Evolutionary conservation across 2,329 filamentous ascomycete genomes (phyloP).

Genomic region (Pseudogymnoascus verrucosus): DNA sequence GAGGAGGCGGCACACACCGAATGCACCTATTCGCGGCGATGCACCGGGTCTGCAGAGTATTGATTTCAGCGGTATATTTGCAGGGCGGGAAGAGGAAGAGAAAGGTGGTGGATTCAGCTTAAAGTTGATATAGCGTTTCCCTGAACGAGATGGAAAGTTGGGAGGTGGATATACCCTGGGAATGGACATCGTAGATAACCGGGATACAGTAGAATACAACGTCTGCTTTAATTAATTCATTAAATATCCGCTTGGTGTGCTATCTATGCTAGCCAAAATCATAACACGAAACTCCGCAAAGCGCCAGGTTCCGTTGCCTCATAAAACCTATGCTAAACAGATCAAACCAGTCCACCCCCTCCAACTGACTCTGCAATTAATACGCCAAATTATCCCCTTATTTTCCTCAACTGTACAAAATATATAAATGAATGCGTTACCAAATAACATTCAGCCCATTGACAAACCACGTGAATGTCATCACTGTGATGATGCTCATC

Average conservation of each 20-base stretch:
- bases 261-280: slow-evolving; percentile 1
- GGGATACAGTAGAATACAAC: neutral
- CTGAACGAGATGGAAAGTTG: neutral
- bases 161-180: slow-evolving; percentile 9
- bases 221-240: slow-evolving; percentile 2
- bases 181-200: neutral
- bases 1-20: slow-evolving; percentile 64
- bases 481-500: slow-evolving; percentile 48
- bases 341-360: neutral
- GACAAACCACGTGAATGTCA: slow-evolving; percentile 59
- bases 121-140: slow-evolving; percentile 45
- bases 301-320: slow-evolving; percentile 3
- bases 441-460: slow-evolving; percentile 34
- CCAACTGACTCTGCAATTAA: neutral
- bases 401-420: neutral
- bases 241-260: neutral
- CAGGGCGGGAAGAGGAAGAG: slow-evolving; percentile 56
- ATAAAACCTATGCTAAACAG: neutral
- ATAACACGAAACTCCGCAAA: neutral
- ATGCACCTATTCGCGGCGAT: slow-evolving; percentile 73
- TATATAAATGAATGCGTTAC: slow-evolving; percentile 15
- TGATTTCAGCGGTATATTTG: slow-evolving; percentile 67
- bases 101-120: slow-evolving; percentile 58
- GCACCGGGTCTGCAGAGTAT: slow-evolving; percentile 43
- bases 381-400: slow-evolving; percentile 3